Evolutionary conservation across 805 yeast species (phyloP).

Genomic region (Cyberlindnera samutprakarnensis): DNA sequence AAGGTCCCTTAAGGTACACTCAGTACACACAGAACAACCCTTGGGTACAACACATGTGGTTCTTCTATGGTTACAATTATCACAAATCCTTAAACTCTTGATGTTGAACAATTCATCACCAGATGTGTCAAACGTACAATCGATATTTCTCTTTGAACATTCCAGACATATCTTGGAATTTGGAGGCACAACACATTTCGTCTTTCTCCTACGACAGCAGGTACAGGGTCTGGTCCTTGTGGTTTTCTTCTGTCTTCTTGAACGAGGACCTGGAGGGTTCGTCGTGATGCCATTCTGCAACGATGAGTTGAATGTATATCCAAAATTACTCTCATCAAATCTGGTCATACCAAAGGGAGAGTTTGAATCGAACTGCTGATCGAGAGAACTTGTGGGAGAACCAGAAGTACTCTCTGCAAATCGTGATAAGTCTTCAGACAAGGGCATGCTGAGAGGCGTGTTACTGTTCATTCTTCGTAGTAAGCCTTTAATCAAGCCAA

Average conservation of each 20-base stretch:
- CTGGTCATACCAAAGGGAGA: slow-evolving; percentile 7
- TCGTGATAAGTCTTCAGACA: too few species aligned
- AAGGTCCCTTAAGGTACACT: slow-evolving; percentile 18
- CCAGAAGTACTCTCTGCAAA: too few species aligned
- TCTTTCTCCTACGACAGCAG: slow-evolving; percentile 30
- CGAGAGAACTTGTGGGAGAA: too few species aligned
- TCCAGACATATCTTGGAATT: slow-evolving; percentile 10
- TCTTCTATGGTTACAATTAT: slow-evolving; percentile 17
- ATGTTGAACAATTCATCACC: slow-evolving; percentile 2
- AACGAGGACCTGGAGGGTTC: slow-evolving; percentile 1
- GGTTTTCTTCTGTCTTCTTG: slow-evolving; percentile 5
- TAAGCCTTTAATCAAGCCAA: too few species aligned
- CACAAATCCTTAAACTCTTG: slow-evolving; percentile 11
- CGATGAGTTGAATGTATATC: slow-evolving; percentile 6
- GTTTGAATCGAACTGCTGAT: too few species aligned
- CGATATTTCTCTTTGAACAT: slow-evolving; percentile 11
- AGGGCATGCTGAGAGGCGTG: too few species aligned
- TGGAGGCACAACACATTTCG: slow-evolving; percentile 11
- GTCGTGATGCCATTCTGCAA: slow-evolving; percentile 12
- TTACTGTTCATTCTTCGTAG: too few species aligned
- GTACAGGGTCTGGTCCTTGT: slow-evolving; percentile 29
- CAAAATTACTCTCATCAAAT: slow-evolving; percentile 8
- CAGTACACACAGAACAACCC: slow-evolving; percentile 14
- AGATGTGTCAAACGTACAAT: slow-evolving; percentile 9
- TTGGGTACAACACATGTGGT: slow-evolving; percentile 18